Evolutionary conservation across 257 asterid genomes (phyloP).

Genomic region (Nemophila menziesii): DNA sequence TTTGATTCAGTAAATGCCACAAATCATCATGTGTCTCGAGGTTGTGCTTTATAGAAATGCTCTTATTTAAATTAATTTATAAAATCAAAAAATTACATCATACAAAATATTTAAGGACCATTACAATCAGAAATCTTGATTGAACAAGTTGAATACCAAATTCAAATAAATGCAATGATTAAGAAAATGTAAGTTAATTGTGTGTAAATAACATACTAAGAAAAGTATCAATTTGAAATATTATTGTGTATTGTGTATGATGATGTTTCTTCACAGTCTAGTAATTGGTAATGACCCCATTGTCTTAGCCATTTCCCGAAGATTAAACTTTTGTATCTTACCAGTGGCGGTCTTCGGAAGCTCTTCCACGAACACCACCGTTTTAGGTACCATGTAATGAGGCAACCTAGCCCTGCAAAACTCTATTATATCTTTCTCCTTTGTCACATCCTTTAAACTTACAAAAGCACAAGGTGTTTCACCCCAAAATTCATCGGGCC

Average conservation of each 20-base stretch:
- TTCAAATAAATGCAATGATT: not conserved
- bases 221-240: no score
- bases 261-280: not conserved
- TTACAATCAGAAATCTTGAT: not conserved
- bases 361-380: constrained; percentile 54
- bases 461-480: constrained; percentile 78
- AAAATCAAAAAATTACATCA: not conserved
- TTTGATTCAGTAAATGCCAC: no score
- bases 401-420: constrained; percentile 52
- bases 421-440: constrained; percentile 36
- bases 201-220: no score
- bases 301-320: constrained; percentile 35
- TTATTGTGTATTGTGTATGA: no score
- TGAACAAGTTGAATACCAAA: not conserved
- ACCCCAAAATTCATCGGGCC: constrained; percentile 69
- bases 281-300: constrained; percentile 19
- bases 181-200: not conserved
- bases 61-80: no score
- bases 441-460: constrained; percentile 35
- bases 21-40: no score
- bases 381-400: constrained; percentile 64
- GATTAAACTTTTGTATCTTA: constrained; percentile 44
- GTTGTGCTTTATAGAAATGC: not conserved
- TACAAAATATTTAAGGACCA: no score
- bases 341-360: constrained; percentile 67